Base-by-base conservation (phyloP, 2,329 filamentous ascomycete genomes). In the Penicillium italicum region DNA sequence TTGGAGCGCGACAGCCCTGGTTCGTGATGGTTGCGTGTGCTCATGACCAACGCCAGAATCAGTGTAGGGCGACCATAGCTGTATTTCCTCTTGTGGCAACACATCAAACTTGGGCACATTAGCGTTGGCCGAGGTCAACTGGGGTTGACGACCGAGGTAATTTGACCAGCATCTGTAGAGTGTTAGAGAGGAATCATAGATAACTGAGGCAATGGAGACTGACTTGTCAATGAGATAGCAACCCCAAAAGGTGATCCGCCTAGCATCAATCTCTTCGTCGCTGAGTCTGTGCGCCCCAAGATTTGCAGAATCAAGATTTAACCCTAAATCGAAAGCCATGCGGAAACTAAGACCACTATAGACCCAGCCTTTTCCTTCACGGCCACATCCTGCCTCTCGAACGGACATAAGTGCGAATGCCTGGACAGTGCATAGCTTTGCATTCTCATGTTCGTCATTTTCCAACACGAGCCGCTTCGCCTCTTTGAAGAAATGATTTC, bases 331-430 rank as follows among this genome's bases (percentile, higher is more conserved):
- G 71, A 89, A 89, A 0, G 92, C 93, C 93, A 99, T 97, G 42
- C 94, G 87, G 71, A 99, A 97, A 67, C 90, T 94, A 90, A 99
- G 97, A 47, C 94, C 93, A 66, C 91, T 96, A 73, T 97, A 97
- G 4, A 97, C 91, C 94, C 94, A 99, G 1, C 94, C 94, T 73
- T 94, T 96, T 37, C 91, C 91, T 75, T 97, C 94, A 40, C 93
- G 83, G 0, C 90, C 93, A 71, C 93, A 97, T 1, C 94, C 94
- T 3, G 93, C 94, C 76, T 99, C 94, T 58, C 94, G 83, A 0
- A 97, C 93, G 8, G 92, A 97, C 92, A 99, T 97, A 60, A 97
- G 78, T 0, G 91, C 92, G 52, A 97, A 77, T 0, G 94, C 94
- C 75, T 99, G 94, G 0, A 97, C 91, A 0, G 92, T 97, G 6